Base-by-base conservation (phyloP, 495 filamentous ascomycete species). In the Pseudoneurospora amorphoporcata region DNA sequence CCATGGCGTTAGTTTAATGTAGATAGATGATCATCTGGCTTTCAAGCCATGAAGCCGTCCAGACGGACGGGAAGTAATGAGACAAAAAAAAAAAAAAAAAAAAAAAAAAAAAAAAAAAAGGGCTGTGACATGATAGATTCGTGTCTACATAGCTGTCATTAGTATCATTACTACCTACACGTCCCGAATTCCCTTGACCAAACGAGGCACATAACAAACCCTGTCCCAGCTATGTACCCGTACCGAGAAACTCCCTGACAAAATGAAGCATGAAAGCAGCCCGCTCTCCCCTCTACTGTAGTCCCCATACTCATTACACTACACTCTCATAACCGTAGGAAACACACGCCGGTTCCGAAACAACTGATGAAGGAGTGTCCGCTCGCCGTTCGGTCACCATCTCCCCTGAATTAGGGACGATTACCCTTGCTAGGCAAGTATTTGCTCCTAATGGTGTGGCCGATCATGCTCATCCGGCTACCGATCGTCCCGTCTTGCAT, bases 391-490 rank as follows among this genome's bases (percentile, higher is more conserved):
- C 43, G 8, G 45, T 23, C 45, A 29, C 45, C 10, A 14, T 29
- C 9, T 14, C n/a, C 43, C 1, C 35, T 3, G 35, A 53, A 4
- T 14, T 61, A 61, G 29, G 53, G 53, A 17, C 53, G 53, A 3
- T 61, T 61, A 6, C 53, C 53, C 14, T 61, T 61, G 3, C 53
- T 79, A 12, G 82, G 81, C 42, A 83, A 72, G 58, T 83, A 85
- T 42, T 84, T 78, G 68, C 83, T 86, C 71, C 82, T 74, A 69
- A 98, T 87, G 8, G 88, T 92, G 76, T 78, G 76, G 16, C 92
- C 91, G 71, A 97, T 87, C 19, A 88, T 91, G 77, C 93, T 95
- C 87, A 97, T 94, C 73, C 94, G 87, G 77, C 94, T 97, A 58
- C 80, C 80, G 17, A 83, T 82, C n/a, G 91, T 92, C 10, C 91